These are phyloP conservation scores for Pyricularia pennisetigena DNA, from an alignment of 2,329 filamentous ascomycete genomes.

Conservation along the genomic window DNA sequence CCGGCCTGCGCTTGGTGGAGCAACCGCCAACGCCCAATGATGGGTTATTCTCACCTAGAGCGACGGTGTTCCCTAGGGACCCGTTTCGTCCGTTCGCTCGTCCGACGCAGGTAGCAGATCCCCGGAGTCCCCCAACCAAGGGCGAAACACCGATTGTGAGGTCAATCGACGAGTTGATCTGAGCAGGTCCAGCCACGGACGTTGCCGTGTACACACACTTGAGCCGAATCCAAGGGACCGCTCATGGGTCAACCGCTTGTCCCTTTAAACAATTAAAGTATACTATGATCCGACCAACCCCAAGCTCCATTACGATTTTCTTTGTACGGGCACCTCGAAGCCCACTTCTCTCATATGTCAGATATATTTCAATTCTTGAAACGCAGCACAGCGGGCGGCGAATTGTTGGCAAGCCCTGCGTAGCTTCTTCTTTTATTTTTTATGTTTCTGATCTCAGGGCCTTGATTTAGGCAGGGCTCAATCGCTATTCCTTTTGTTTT, in stretches of 20 bases:
- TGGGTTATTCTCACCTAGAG: slow-evolving; percentile 42
- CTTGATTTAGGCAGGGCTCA: slow-evolving; percentile 1
- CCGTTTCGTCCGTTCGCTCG: slow-evolving; percentile 41
- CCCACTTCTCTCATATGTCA: neutral
- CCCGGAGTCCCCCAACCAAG: slow-evolving; percentile 63
- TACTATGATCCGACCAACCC: neutral
- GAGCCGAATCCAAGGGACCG: neutral
- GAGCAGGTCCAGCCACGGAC: slow-evolving; percentile 14
- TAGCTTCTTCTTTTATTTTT: slow-evolving; percentile 3
- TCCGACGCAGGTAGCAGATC: slow-evolving; percentile 47
- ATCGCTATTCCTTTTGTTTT: neutral
- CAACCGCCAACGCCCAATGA: slow-evolving; percentile 40
- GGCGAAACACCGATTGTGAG: slow-evolving; percentile 67
- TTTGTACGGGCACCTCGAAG: neutral
- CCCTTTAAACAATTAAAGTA: neutral
- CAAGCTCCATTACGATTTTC: neutral
- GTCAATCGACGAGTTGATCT: slow-evolving; percentile 71
- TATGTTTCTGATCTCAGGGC: slow-evolving; percentile 8
- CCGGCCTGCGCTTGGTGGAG: slow-evolving; percentile 43
- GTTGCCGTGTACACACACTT: neutral
- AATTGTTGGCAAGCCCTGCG: neutral
- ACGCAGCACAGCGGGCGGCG: slow-evolving; percentile 2
- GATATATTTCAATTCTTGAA: neutral
- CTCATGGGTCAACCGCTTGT: neutral
- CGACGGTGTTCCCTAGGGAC: slow-evolving; percentile 43